These are phyloP conservation scores for Cladosporium sp. DNA, from an alignment of 2,329 filamentous ascomycete species.

Conservation along the genomic window DNA sequence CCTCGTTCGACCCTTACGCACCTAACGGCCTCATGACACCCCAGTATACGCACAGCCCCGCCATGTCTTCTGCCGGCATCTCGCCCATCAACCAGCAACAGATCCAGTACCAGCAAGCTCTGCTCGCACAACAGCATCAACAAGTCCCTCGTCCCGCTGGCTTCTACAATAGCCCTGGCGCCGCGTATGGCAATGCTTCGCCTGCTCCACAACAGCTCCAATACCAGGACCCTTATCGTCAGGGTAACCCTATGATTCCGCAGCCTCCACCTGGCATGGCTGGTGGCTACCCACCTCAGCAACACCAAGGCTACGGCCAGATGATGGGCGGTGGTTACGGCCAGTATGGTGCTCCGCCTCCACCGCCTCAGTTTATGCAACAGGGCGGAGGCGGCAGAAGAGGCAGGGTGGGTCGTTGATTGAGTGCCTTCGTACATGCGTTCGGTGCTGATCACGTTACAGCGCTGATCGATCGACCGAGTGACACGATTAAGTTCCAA, in stretches of 20 bases:
- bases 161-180: constrained; percentile 26
- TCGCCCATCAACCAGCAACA: constrained; percentile 46
- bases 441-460: too few relatives aligned
- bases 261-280: constrained; percentile 20
- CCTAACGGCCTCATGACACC: constrained; percentile 32
- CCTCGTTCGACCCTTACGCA: constrained; percentile 44
- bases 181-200: constrained; percentile 23
- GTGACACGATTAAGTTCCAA: too few relatives aligned
- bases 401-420: constrained; percentile 5
- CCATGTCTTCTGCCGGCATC: constrained; percentile 32
- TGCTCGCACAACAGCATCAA: constrained; percentile 43
- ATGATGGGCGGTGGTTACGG: constrained; percentile 7
- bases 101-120: constrained; percentile 55
- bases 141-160: constrained; percentile 25
- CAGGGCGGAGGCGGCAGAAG: constrained; percentile 8
- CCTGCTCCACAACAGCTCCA: constrained; percentile 20
- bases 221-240: constrained; percentile 41
- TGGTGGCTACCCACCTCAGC: constrained; percentile 13
- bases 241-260: constrained; percentile 31
- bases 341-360: constrained; percentile 3
- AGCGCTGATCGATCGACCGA: too few relatives aligned
- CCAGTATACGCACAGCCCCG: constrained; percentile 34
- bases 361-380: constrained; percentile 3
- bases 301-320: constrained; percentile 24
- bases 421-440: too few relatives aligned